A percentile compares a stretch with the other conserved stretches of the same genome.
Conservation (phyloP, 169 alveolate species). For the Pseudocohnilembus persalinus region DNA sequence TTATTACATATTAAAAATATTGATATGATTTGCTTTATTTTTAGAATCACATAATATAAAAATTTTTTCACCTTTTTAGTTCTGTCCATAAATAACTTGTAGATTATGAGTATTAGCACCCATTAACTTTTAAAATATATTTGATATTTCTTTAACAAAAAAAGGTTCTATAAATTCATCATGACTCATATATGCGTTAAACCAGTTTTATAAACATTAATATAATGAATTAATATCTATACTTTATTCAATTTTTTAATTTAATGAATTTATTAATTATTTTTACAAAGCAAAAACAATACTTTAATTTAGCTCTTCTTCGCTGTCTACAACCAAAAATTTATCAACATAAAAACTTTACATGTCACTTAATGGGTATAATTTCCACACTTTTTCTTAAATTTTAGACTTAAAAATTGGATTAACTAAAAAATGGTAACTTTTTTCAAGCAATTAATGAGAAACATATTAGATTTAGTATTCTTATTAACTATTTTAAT, state of each 20-base stretch:
- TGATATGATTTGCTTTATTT: too few relatives aligned
- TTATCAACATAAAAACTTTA: neutral
- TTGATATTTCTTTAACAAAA: neutral
- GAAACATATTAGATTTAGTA: neutral
- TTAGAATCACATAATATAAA: too few relatives aligned
- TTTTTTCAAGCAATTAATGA: neutral
- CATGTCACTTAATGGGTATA: neutral
- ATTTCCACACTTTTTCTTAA: neutral
- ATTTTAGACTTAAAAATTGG: neutral
- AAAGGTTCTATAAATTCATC: neutral
- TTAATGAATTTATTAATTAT: neutral
- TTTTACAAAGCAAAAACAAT: neutral
- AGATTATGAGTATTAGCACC: neutral
- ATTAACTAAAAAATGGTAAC: neutral
- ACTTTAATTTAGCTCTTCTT: neutral
- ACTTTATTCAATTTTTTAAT: neutral
- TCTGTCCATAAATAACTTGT: neutral
- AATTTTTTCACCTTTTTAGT: neutral
- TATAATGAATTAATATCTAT: neutral
- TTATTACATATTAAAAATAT: too few relatives aligned
- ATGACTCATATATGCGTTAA: neutral
- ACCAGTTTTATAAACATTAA: neutral
- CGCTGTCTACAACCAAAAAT: neutral
- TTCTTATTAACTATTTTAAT: too few relatives aligned
- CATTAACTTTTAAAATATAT: too few relatives aligned